Evolutionary conservation across 345 rosid species (phyloP).

Genomic region (Aquilaria malaccensis): DNA sequence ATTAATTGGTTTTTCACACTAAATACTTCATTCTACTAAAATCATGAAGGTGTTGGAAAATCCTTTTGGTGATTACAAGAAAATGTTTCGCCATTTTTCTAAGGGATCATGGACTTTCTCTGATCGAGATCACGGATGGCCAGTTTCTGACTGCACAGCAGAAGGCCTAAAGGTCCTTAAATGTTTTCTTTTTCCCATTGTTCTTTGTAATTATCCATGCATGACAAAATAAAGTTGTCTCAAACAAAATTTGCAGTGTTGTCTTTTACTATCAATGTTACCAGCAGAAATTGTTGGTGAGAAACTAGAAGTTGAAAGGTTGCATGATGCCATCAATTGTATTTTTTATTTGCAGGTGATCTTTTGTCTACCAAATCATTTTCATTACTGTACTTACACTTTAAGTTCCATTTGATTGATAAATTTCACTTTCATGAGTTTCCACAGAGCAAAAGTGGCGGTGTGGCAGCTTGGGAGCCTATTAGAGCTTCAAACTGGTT

Average conservation of each 20-base stretch:
- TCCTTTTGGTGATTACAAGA: conserved; percentile 45
- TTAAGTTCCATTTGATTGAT: not conserved
- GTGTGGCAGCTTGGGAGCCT: conserved; percentile 33
- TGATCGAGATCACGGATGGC: conserved; percentile 65
- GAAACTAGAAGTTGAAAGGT: conserved; percentile 18
- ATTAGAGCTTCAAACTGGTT: conserved; percentile 15
- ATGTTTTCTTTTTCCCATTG: too few relatives aligned
- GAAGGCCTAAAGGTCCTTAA: conserved; percentile 41
- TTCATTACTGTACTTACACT: not conserved
- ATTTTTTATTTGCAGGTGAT: conserved; percentile 33
- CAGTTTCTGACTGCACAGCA: conserved; percentile 54
- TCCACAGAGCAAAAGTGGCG: conserved; percentile 34
- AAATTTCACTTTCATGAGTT: not conserved
- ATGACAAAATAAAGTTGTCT: too few relatives aligned
- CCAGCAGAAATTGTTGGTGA: conserved; percentile 24
- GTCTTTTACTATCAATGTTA: conserved; percentile 26
- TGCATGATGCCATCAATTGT: conserved; percentile 28
- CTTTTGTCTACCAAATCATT: not conserved
- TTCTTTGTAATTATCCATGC: too few relatives aligned
- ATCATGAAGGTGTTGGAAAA: conserved; percentile 37
- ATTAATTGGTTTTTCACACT: not conserved
- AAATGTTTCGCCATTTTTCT: conserved; percentile 40
- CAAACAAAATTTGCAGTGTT: conserved; percentile 14
- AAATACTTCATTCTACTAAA: conserved; percentile 4
- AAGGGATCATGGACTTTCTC: conserved; percentile 63